Evolutionary conservation across 139 green algal genomes (phyloP), one percentile per base, ranked within the genome.

Genomic region (Chlamydomonas urium): DNA sequence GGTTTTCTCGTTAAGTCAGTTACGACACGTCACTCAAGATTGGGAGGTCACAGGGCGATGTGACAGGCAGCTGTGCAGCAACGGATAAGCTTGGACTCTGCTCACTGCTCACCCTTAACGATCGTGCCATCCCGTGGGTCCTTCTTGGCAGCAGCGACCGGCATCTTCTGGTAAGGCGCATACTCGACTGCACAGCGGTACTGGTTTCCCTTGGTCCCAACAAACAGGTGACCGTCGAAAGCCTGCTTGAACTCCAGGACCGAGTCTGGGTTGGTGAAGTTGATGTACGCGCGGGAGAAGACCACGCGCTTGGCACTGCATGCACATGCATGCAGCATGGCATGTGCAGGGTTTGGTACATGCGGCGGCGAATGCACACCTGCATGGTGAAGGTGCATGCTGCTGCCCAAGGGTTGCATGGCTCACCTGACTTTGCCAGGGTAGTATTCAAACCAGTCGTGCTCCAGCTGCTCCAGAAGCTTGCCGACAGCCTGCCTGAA

Each of bases 221-320:
- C 81, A 71, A 94, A 93, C 0, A 79, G 58, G 34, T 88, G 82
- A 4, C 86, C 86, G 37, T 91, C 84, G 56, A 92, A 88, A 1
- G 65, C 69, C 0, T 70, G 59, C 45, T 86, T 89, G 74, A 94
- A 93, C n/a, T 63, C 77, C 1, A 79, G 65, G n/a, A 91, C 86
- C 3, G 79, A 75, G 10, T 72, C 62, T 2, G 76, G 56, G 0
- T 78, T 57, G 1, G 56, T 61, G 72, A 94, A 87, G 48, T 90
- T 86, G 32, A 94, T 69, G 71, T 90, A 94, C 2, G 88, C 88
- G 2, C 85, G 75, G 0, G 82, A 88, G 58, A 69, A 79, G 1
- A 37, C 42, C 24, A 73, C 58, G 23, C 73, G 77, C 69, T 85
- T 88, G 24, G 67, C 3, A 59, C 87, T 93, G 78, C 19, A 32